Evolutionary conservation across 208 protist species (phyloP).

Genomic region (Acanthamoeba lenticulata): DNA sequence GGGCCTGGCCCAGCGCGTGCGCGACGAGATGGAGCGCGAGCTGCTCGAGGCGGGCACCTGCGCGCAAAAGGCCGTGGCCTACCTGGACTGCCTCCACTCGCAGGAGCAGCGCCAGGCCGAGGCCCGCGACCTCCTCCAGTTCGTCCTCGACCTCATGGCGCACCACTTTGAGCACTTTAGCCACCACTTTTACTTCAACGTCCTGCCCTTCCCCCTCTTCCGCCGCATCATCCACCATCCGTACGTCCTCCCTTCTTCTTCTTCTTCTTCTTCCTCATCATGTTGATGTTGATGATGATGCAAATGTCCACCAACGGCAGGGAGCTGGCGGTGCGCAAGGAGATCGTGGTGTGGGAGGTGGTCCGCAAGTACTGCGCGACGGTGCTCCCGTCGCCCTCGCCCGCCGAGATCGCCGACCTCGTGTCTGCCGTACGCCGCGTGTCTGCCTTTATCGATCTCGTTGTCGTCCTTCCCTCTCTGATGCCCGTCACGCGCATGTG

Average conservation of each 20-base stretch:
- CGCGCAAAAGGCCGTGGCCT: not conserved
- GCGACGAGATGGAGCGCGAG: not conserved
- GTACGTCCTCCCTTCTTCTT: not conserved
- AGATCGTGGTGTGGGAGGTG: not conserved
- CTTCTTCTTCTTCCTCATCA: not conserved
- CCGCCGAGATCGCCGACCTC: not conserved
- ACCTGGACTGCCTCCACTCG: not conserved
- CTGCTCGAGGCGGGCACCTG: not conserved
- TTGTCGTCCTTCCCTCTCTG: not conserved
- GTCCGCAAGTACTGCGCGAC: not conserved
- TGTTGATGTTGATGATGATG: not conserved
- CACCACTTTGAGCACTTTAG: slow-evolving; percentile 1
- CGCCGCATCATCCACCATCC: not conserved
- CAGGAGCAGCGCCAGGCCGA: not conserved
- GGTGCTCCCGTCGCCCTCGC: not conserved
- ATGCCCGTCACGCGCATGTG: not conserved
- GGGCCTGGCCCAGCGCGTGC: not conserved
- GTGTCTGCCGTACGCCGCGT: not conserved
- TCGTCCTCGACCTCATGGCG: not conserved
- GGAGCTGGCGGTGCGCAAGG: not conserved
- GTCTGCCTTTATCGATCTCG: not conserved
- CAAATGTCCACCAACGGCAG: not conserved
- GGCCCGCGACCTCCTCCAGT: not conserved
- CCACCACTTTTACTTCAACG: not conserved
- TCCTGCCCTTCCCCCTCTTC: not conserved